Base-by-base conservation (phyloP, 257 asterid species). In the Jacaranda mimosifolia region DNA sequence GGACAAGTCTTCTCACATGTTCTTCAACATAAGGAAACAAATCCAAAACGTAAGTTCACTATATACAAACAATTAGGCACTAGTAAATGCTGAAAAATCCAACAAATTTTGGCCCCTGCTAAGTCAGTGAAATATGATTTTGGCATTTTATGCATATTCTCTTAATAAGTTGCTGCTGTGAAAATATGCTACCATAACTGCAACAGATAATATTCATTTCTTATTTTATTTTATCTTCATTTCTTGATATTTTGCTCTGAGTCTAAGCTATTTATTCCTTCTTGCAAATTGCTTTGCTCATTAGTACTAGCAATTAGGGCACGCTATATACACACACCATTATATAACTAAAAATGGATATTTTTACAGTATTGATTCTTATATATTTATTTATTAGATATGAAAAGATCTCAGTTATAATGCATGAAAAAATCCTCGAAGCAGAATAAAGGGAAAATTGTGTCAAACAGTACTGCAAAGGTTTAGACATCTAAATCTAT, bases 41-140 rank as follows among this genome's bases (percentile, higher is more conserved):
- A 36, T 11, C 62, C 17, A 79, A 63, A 56, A 43, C 55, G 52
- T 6, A 65, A 6, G 40, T 18, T 26, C 32, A 26, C 32, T 26
- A 26, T 26, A 26, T 26, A 26, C 32, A 26, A 26, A 26, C 32
- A 26, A 26, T 26, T 26, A 26, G 39, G 11, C 65, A 78, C 18
- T 21, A 21, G 53, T 32, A 10, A 49, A 36, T 6, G 56, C 21
- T 14, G 6, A 42, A 42, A 45, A 52, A 42, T 35, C 26, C 9
- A 7, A 6, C 26, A 3, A 14, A 4, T 4, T 4, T 14, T 35
- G 36, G 68, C 32, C 32, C 2, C 32, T 26, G 32, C 32, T 17
- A 69, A 48, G 63, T 43, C 66, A 15, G 43, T 64, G 42, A 65
- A 46, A 63, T 32, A 64, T 79, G 42, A 79, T 57, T 43, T 72